phyloP scores from a whole-genome alignment of 2,329 filamentous ascomycete genomes.

The Seiridium unicorne region DNA sequence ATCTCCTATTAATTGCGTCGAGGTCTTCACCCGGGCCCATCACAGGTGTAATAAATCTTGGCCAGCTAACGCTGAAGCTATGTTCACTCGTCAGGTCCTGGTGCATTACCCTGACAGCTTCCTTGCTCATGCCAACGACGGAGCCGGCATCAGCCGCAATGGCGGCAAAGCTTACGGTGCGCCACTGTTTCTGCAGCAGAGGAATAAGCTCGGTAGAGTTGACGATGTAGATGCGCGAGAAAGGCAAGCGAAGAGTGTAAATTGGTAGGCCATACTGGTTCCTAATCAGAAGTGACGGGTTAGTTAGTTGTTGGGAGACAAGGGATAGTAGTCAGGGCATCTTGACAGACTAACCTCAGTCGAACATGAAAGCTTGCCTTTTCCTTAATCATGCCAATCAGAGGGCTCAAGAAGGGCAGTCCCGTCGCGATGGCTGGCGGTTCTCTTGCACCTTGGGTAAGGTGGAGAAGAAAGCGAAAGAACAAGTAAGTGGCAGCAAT shows the following conservation, averaged over 20 bases:
- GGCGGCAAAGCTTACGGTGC: constrained; percentile 22
- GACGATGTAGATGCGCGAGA: constrained; percentile 22
- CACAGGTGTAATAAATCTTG: constrained; percentile 9
- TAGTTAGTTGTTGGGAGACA: not conserved
- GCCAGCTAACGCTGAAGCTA: constrained; percentile 14
- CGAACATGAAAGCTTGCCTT: constrained; percentile 13
- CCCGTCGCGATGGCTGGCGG: constrained; percentile 18
- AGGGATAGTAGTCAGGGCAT: constrained; percentile 1
- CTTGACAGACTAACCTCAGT: constrained; percentile 11
- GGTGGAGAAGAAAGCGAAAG: constrained; percentile 16
- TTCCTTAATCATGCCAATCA: constrained; percentile 19
- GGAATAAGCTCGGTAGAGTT: constrained; percentile 23
- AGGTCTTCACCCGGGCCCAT: constrained; percentile 14
- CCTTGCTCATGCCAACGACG: constrained; percentile 22
- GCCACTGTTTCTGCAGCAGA: constrained; percentile 22
- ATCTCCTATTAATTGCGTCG: constrained; percentile 14
- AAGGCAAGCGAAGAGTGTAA: constrained; percentile 24
- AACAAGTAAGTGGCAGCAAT: constrained; percentile 11
- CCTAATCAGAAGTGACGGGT: not conserved
- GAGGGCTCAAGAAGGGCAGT: constrained; percentile 21
- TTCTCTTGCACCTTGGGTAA: constrained; percentile 22
- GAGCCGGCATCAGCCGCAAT: constrained; percentile 18
- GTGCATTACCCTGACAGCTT: constrained; percentile 19
- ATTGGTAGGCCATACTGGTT: constrained; percentile 16
- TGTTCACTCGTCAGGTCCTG: constrained; percentile 15